These are phyloP conservation scores for Ascoidea tarda DNA, from an alignment of 805 yeast genomes.

Conservation along the genomic window DNA sequence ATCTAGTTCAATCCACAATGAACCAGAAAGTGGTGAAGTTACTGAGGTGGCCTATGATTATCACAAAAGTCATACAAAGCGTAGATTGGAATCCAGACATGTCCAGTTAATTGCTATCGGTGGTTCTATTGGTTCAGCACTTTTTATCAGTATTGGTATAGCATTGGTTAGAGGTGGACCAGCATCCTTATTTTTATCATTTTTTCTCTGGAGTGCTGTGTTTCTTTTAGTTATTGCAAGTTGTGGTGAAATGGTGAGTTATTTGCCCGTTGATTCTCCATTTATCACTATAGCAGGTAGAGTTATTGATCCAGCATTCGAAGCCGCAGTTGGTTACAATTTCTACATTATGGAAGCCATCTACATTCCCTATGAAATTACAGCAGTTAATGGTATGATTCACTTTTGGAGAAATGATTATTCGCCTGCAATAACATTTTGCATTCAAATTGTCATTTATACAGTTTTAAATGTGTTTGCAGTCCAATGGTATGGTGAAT, in stretches of 20 bases:
- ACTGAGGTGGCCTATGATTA: background rate
- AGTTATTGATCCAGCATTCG: conserved; percentile 49
- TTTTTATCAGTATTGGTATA: conserved; percentile 47
- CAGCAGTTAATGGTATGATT: conserved; percentile 42
- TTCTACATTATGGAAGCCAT: conserved; percentile 68
- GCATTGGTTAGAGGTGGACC: conserved; percentile 49
- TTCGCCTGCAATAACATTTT: conserved; percentile 50
- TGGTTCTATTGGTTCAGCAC: conserved; percentile 63
- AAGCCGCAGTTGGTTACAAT: conserved; percentile 55
- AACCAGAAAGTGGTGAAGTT: background rate
- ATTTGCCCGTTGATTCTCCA: conserved; percentile 48
- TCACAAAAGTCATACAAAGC: conserved; percentile 14
- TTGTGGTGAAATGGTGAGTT: conserved; percentile 65
- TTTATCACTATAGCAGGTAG: conserved; percentile 51
- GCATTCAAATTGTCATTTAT: conserved; percentile 34
- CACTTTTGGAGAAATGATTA: conserved; percentile 39
- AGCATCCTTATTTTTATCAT: conserved; percentile 45
- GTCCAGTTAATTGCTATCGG: conserved; percentile 62
- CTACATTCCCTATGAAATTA: conserved; percentile 47
- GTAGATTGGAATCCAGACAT: conserved; percentile 49
- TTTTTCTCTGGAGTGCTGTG: conserved; percentile 45
- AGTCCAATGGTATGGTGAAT: conserved; percentile 39
- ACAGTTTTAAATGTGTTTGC: conserved; percentile 34
- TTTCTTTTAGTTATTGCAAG: conserved; percentile 51
- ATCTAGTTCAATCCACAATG: background rate